These are phyloP conservation scores for Neoboletus subvelutipes DNA, from an alignment of 768 basidiomycete genomes.

Conservation along the genomic window DNA sequence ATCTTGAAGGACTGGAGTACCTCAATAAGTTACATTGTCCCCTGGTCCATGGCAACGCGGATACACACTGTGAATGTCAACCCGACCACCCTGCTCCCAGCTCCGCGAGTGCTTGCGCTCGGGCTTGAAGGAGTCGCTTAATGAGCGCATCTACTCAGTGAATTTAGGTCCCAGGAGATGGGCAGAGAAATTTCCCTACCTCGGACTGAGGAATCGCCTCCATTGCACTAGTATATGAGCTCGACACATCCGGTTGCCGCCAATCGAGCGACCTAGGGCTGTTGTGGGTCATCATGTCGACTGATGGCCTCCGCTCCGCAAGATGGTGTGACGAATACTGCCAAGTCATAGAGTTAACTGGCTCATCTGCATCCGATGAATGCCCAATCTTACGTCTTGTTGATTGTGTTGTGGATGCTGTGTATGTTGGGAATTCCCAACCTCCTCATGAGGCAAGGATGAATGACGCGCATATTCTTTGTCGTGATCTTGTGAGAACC, in stretches of 20 bases:
- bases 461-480: conserved; percentile 35
- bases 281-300: conserved; percentile 35
- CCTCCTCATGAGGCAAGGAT: conserved; percentile 32
- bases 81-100: conserved; percentile 53
- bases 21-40: conserved; percentile 11
- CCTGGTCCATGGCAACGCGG: conserved; percentile 11
- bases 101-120: conserved; percentile 60
- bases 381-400: conserved; percentile 33
- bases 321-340: conserved; percentile 36
- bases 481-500: conserved; percentile 22
- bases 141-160: conserved; percentile 37
- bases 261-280: conserved; percentile 35
- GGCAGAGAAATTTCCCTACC: conserved; percentile 23
- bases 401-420: conserved; percentile 31
- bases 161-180: conserved; percentile 27
- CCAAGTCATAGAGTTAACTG: conserved; percentile 22
- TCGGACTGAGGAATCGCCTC: conserved; percentile 35
- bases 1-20: conserved; percentile 40
- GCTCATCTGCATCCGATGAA: conserved; percentile 12
- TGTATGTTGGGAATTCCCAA: conserved; percentile 30
- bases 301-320: conserved; percentile 32
- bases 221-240: conserved; percentile 27
- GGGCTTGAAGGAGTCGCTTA: conserved; percentile 39
- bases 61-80: conserved; percentile 33
- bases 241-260: conserved; percentile 35